A percentile compares a stretch with the other conserved stretches of the same genome.
Conservation (phyloP, 768 basidiomycete genomes). For the Pleurotus eryngii region DNA sequence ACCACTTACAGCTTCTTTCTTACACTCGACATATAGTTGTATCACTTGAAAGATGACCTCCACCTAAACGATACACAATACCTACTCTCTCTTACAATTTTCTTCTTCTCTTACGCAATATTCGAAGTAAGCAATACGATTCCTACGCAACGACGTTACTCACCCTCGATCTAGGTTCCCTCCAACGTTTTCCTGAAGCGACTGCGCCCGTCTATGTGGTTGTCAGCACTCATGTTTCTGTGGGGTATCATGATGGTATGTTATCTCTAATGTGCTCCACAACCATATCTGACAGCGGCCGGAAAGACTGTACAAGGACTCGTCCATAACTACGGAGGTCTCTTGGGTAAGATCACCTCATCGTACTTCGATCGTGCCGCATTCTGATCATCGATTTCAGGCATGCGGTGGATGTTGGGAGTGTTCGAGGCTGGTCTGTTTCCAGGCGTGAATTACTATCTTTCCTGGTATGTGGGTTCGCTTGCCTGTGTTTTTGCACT, state of each 20-base stretch:
- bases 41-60: constrained; percentile 55
- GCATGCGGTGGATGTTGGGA: constrained; percentile 70
- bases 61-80: constrained; percentile 66
- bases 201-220: constrained; percentile 73
- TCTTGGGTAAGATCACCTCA: constrained; percentile 47
- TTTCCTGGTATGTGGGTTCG: constrained; percentile 54
- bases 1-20: neutral
- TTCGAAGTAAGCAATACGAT: constrained; percentile 6
- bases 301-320: constrained; percentile 69
- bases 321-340: constrained; percentile 63
- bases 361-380: neutral
- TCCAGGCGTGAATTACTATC: constrained; percentile 65
- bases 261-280: neutral
- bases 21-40: constrained; percentile 41
- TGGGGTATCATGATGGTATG: constrained; percentile 77
- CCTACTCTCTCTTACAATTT: constrained; percentile 58
- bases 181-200: constrained; percentile 73
- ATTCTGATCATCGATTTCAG: constrained; percentile 26
- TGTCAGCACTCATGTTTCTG: constrained; percentile 66
- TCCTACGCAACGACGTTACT: neutral
- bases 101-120: constrained; percentile 15
- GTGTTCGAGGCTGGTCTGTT: constrained; percentile 71
- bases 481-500: neutral
- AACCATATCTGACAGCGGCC: constrained; percentile 11
- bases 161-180: constrained; percentile 52